Conservation (phyloP, 2,329 filamentous ascomycete species). For the Trichoderma afroharzianum region DNA sequence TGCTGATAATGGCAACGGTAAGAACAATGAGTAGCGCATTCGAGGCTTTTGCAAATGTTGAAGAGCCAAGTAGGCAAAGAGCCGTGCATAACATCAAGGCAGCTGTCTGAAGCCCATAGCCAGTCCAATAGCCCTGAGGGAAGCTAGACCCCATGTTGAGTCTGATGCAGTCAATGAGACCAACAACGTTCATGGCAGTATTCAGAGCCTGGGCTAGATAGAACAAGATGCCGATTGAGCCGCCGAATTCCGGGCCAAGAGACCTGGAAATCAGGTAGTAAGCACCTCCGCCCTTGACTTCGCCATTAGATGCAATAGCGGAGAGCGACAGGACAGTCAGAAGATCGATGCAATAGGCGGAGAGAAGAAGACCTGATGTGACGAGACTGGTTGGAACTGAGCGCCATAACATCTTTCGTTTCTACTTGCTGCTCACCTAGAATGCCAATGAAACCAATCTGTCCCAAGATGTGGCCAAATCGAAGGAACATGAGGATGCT, state of each 20-base stretch:
- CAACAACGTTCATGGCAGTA: constrained; percentile 82
- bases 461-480: constrained; percentile 80
- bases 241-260: constrained; percentile 82
- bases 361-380: constrained; percentile 62
- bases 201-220: constrained; percentile 89
- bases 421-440: constrained; percentile 53
- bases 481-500: constrained; percentile 91
- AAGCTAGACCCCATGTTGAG: constrained; percentile 69
- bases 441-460: constrained; percentile 75
- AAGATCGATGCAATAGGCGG: constrained; percentile 78
- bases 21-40: constrained; percentile 71
- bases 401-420: not conserved
- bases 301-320: constrained; percentile 85
- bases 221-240: constrained; percentile 82
- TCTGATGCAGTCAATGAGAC: constrained; percentile 76
- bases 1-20: constrained; percentile 71
- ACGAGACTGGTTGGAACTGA: not conserved
- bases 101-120: constrained; percentile 70
- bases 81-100: constrained; percentile 68
- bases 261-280: constrained; percentile 88
- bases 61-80: constrained; percentile 75
- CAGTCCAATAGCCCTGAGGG: constrained; percentile 69
- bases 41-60: constrained; percentile 75
- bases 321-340: constrained; percentile 82
- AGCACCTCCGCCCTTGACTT: constrained; percentile 80